Conservation (phyloP, 495 filamentous ascomycete genomes). For the Tuber borchii region DNA sequence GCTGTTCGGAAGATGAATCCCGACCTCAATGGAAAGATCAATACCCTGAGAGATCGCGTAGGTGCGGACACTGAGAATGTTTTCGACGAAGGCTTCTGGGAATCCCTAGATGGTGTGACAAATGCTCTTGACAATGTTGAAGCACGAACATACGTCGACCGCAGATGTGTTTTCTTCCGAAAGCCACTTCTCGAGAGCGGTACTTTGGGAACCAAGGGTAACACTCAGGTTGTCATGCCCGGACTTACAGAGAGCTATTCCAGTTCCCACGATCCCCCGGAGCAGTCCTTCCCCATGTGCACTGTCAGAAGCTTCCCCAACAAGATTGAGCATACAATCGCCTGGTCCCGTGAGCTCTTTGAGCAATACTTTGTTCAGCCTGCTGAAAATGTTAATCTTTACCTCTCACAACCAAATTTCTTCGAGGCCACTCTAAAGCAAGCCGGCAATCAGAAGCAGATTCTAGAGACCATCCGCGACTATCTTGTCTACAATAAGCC, state of each 20-base stretch:
- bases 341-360: slow-evolving; percentile 94
- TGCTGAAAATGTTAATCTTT: slow-evolving; percentile 90
- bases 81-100: slow-evolving; percentile 95
- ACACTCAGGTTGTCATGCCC: slow-evolving; percentile 91
- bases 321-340: slow-evolving; percentile 97
- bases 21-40: slow-evolving; percentile 76
- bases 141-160: slow-evolving; percentile 92
- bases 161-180: slow-evolving; percentile 96
- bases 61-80: slow-evolving; percentile 87
- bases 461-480: slow-evolving; percentile 80
- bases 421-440: slow-evolving; percentile 84
- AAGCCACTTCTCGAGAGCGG: slow-evolving; percentile 95
- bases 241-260: slow-evolving; percentile 93
- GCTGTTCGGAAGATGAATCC: slow-evolving; percentile 94
- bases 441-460: slow-evolving; percentile 92
- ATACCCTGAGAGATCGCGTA: slow-evolving; percentile 78
- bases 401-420: slow-evolving; percentile 86
- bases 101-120: slow-evolving; percentile 79
- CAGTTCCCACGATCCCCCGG: slow-evolving; percentile 94
- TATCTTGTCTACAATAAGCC: slow-evolving; percentile 92
- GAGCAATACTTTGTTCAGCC: slow-evolving; percentile 88
- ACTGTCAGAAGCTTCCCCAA: slow-evolving; percentile 97
- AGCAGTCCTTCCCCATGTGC: slow-evolving; percentile 98
- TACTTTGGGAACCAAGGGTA: slow-evolving; percentile 96
- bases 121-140: slow-evolving; percentile 98